These are phyloP conservation scores for Curvularia spicifera DNA, from an alignment of 2,329 filamentous ascomycete genomes.

Conservation along the genomic window DNA sequence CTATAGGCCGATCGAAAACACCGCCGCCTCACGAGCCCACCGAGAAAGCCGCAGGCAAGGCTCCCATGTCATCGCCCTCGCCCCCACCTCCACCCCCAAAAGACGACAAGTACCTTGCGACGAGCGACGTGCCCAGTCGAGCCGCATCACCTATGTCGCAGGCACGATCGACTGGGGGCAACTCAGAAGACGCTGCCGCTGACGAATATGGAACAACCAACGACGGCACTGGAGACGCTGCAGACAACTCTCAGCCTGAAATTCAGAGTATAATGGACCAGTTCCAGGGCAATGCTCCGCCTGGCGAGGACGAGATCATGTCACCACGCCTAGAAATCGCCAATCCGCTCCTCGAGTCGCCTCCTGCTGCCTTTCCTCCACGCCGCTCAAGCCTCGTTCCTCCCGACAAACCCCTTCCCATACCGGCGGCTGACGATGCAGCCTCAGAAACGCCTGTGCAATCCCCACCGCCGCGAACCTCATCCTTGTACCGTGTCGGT, in stretches of 20 bases:
- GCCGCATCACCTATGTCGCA: conserved; percentile 42
- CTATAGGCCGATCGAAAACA: conserved; percentile 22
- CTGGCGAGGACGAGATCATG: conserved; percentile 84
- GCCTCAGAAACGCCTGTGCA: conserved; percentile 33
- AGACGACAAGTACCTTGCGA: conserved; percentile 58
- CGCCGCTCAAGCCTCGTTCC: conserved; percentile 87
- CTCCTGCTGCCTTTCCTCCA: conserved; percentile 72
- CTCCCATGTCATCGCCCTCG: conserved; percentile 41
- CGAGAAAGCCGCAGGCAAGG: conserved; percentile 38
- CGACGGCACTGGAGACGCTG: conserved; percentile 43
- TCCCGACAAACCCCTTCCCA: conserved; percentile 54
- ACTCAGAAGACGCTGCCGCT: conserved; percentile 45
- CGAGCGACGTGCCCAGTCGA: conserved; percentile 51
- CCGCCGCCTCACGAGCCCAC: conserved; percentile 30
- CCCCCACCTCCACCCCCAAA: conserved; percentile 59
- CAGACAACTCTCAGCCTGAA: conserved; percentile 74
- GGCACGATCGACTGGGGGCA: conserved; percentile 50
- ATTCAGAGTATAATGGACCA: conserved; percentile 99
- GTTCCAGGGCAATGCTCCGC: conserved; percentile 77
- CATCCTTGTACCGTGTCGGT: conserved; percentile 43
- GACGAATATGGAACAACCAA: conserved; percentile 58
- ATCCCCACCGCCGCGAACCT: conserved; percentile 45
- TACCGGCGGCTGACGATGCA: conserved; percentile 28
- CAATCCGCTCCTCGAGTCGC: conserved; percentile 74
- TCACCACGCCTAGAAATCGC: conserved; percentile 83